phyloP scores from a whole-genome alignment of 805 yeast genomes.

The Schwanniomyces pseudopolymorphus region DNA sequence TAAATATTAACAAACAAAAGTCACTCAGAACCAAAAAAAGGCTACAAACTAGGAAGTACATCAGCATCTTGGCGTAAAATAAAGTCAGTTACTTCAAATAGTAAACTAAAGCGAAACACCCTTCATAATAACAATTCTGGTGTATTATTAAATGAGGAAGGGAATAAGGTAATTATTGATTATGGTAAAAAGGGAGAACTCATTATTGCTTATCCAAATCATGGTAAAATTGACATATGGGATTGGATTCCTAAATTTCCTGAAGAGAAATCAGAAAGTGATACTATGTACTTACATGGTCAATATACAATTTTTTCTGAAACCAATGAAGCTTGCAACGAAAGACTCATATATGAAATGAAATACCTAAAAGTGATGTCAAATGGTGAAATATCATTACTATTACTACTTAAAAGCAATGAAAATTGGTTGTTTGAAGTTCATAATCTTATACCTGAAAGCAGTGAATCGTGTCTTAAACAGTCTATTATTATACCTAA shows the following conservation, averaged over 20 bases:
- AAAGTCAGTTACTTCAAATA: slow-evolving; percentile 28
- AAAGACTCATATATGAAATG: slow-evolving; percentile 7
- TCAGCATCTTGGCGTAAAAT: slow-evolving; percentile 44
- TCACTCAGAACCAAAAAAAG: slow-evolving; percentile 31
- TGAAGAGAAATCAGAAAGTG: slow-evolving; percentile 17
- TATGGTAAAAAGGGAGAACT: slow-evolving; percentile 35
- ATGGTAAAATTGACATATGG: slow-evolving; percentile 31
- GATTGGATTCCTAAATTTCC: slow-evolving; percentile 24
- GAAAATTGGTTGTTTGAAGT: background rate
- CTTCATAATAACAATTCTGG: background rate
- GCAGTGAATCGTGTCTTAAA: background rate
- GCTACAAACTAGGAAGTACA: slow-evolving; percentile 39
- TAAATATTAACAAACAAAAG: background rate
- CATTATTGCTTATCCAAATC: slow-evolving; percentile 20
- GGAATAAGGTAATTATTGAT: slow-evolving; percentile 13
- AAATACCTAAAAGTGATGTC: slow-evolving; percentile 7
- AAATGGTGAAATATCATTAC: slow-evolving; percentile 7
- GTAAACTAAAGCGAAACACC: background rate
- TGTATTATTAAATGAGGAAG: slow-evolving; percentile 4
- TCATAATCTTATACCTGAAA: background rate
- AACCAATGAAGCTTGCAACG: background rate
- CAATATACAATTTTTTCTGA: slow-evolving; percentile 9
- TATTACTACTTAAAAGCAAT: slow-evolving; percentile 2
- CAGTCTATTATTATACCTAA: slow-evolving; percentile 9
- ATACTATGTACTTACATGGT: slow-evolving; percentile 20